Evolutionary conservation across 768 basidiomycete species (phyloP), one percentile per base, ranked within the genome.

Genomic region (Boletellus ananas): DNA sequence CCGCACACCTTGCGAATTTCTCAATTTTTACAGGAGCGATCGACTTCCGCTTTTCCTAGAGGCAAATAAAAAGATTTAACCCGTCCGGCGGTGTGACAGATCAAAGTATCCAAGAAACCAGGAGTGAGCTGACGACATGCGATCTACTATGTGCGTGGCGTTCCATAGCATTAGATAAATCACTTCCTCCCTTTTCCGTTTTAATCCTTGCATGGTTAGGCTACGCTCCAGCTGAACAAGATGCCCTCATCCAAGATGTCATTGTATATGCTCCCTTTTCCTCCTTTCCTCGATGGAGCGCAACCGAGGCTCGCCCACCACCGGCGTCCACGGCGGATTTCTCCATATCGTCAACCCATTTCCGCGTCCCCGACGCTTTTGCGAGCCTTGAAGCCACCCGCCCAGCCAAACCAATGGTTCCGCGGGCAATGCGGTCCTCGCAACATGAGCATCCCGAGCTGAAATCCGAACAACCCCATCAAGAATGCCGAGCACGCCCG

Each of bases 391-490:
- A 74, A 56, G 4, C 84, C 82, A 8, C 82, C 84, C 54, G 79
- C 74, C 61, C 78, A 85, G 7, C 85, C 83, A 60, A 85, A 70
- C 84, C 85, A 85, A 34, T 76, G 69, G 37, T 65, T 50, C 34
- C 66, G 50, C 0, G 66, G 59, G 34, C 66, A 67, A 43, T 90
- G 87, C 9, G 90, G 90, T 0, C 90, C 90, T 23, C 90, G 77
- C 25, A 79, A 36, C 9, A 85, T 64, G 4, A 90, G 75, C 4
- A 88, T 51, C 23, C 78, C 43, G 1, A 90, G 58, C 54, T 80
- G 78, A 56, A 76, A 79, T 0, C 68, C 80, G 34, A 78, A 75
- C 64, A 80, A 78, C 0, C 74, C 87, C 47, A 90, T 62, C 37
- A 77, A 78, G 11, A 89, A 70, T 21, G 72, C 74, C 0, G 86